A percentile compares a stretch with the other conserved stretches of the same genome.
phyloP scores from a whole-genome alignment of 805 yeast species.

The Suhomyces xylopsoci region DNA sequence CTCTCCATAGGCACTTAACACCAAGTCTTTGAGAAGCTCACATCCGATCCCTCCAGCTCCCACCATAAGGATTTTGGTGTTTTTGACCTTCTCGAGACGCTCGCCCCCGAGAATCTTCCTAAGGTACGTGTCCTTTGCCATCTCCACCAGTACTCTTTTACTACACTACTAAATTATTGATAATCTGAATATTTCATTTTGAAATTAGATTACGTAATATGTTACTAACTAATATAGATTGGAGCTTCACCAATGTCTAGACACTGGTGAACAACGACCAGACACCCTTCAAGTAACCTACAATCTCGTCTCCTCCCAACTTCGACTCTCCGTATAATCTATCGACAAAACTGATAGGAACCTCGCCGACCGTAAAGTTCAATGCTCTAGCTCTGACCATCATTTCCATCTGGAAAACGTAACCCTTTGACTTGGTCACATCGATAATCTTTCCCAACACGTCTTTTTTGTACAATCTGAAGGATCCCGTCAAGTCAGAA shows the following conservation, averaged over 20 bases:
- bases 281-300: constrained; percentile 73
- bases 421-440: constrained; percentile 71
- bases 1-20: constrained; percentile 78
- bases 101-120: constrained; percentile 43
- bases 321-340: constrained; percentile 76
- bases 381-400: constrained; percentile 77
- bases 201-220: neutral
- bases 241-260: too few relatives aligned
- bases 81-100: constrained; percentile 23
- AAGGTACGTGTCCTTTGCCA: constrained; percentile 40
- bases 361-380: constrained; percentile 73
- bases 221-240: too few relatives aligned
- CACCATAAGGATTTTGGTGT: constrained; percentile 67
- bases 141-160: too few relatives aligned
- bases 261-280: constrained; percentile 66
- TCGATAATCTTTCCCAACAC: constrained; percentile 64
- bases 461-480: constrained; percentile 69
- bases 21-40: constrained; percentile 78
- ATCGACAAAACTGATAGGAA: constrained; percentile 75
- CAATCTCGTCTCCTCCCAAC: constrained; percentile 78
- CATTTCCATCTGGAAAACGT: constrained; percentile 87
- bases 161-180: neutral
- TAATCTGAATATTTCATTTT: neutral
- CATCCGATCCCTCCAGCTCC: constrained; percentile 99
- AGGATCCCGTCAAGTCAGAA: constrained; percentile 74